phyloP scores from a whole-genome alignment of 2,329 filamentous ascomycete species.

The Diplodia intermedia region DNA sequence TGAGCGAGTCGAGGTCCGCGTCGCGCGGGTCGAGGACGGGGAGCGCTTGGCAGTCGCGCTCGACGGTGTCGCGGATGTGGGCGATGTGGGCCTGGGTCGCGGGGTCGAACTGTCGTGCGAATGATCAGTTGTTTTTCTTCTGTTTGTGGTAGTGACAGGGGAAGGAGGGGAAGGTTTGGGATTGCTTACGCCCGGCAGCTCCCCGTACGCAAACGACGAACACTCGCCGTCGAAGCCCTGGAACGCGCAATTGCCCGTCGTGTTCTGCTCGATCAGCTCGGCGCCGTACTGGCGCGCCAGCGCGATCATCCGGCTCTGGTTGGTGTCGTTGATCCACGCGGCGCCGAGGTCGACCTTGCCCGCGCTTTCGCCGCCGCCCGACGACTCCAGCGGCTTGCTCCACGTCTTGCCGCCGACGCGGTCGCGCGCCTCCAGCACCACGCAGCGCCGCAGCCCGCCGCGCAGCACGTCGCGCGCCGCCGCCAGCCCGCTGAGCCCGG shows the following conservation, averaged over 20 bases:
- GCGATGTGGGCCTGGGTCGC: conserved; percentile 33
- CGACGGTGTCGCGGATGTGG: conserved; percentile 47
- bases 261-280: conserved; percentile 58
- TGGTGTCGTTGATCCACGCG: conserved; percentile 66
- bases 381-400: conserved; percentile 43
- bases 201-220: conserved; percentile 44
- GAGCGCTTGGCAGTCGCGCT: conserved; percentile 49
- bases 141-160: no score
- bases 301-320: conserved; percentile 56
- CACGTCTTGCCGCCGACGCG: conserved; percentile 62
- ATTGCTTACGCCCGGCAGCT: conserved; percentile 39
- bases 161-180: no score
- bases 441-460: conserved; percentile 49
- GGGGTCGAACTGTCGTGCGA: conserved; percentile 19
- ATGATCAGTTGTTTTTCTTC: no score
- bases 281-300: conserved; percentile 52
- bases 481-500: conserved; percentile 47
- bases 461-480: conserved; percentile 45
- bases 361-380: conserved; percentile 43
- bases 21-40: conserved; percentile 33
- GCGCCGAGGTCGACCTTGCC: conserved; percentile 58
- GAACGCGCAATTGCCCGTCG: conserved; percentile 53
- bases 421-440: conserved; percentile 59
- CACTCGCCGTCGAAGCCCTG: conserved; percentile 45
- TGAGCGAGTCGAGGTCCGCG: conserved; percentile 43